Evolutionary conservation across 257 asterid species (phyloP).

Genomic region (Fraxinus pennsylvanica): DNA sequence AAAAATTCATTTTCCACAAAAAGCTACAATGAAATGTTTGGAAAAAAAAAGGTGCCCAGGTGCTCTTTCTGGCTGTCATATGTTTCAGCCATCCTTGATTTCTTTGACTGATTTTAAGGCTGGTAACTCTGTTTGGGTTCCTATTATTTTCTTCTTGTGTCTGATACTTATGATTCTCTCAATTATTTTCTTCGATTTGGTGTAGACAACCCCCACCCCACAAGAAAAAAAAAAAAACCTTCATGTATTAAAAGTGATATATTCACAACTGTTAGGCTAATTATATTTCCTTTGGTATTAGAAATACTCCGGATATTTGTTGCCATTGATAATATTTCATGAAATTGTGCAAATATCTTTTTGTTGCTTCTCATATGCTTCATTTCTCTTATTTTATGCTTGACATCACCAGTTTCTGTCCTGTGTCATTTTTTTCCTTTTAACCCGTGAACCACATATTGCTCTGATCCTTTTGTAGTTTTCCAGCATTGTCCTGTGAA

Average conservation of each 20-base stretch:
- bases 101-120: not conserved
- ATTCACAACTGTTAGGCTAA: not conserved
- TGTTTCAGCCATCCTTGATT: not conserved
- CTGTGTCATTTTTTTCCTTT: not conserved
- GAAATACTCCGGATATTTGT: not conserved
- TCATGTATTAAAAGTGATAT: not conserved
- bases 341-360: constrained; percentile 2
- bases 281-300: not conserved
- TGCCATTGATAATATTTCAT: not conserved
- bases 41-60: not conserved
- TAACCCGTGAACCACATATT: not conserved
- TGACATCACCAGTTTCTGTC: not conserved
- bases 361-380: not conserved
- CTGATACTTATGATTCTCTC: constrained; percentile 15
- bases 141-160: not conserved
- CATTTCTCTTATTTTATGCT: too few species aligned
- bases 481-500: not conserved
- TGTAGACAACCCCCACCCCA: not conserved
- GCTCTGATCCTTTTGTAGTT: not conserved
- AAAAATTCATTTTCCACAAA: not conserved
- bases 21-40: not conserved
- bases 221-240: too few species aligned
- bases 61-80: not conserved
- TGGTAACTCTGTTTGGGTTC: not conserved
- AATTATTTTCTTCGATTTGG: constrained; percentile 10